Conservation (phyloP, 495 filamentous ascomycete genomes). For the Platismatia glauca region DNA sequence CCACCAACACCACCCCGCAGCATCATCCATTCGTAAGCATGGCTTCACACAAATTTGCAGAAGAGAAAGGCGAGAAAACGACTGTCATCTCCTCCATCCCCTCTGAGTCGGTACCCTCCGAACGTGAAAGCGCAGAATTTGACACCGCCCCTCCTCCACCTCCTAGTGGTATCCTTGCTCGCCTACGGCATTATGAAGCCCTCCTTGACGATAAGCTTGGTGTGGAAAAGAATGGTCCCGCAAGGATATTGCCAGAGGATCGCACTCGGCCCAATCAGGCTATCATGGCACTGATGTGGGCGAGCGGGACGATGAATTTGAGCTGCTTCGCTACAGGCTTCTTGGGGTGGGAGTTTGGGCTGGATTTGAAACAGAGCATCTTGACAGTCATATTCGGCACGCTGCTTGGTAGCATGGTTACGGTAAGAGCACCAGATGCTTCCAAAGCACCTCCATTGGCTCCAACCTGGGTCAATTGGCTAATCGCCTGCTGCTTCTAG, state of each 20-base stretch:
- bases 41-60: not conserved
- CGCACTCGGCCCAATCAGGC: slow-evolving; percentile 13
- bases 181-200: slow-evolving; percentile 32
- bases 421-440: slow-evolving; percentile 27
- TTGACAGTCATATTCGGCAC: slow-evolving; percentile 39
- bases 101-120: not conserved
- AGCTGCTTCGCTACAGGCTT: slow-evolving; percentile 45
- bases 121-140: slow-evolving; percentile 5
- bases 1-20: not conserved
- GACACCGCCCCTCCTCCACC: slow-evolving; percentile 27
- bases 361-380: slow-evolving; percentile 41
- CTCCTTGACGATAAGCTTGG: slow-evolving; percentile 39
- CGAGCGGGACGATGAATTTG: slow-evolving; percentile 46
- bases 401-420: slow-evolving; percentile 37
- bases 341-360: slow-evolving; percentile 40
- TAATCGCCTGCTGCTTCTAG: slow-evolving; percentile 28
- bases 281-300: slow-evolving; percentile 32
- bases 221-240: slow-evolving; percentile 37
- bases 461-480: not conserved
- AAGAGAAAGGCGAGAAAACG: not conserved
- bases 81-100: not conserved
- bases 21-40: not conserved
- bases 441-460: not conserved
- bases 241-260: slow-evolving; percentile 36
- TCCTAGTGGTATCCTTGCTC: slow-evolving; percentile 24